Evolutionary conservation across 768 basidiomycete species (phyloP), one percentile per base, ranked within the genome.

Genomic region (Kwoniella botswanensis): DNA sequence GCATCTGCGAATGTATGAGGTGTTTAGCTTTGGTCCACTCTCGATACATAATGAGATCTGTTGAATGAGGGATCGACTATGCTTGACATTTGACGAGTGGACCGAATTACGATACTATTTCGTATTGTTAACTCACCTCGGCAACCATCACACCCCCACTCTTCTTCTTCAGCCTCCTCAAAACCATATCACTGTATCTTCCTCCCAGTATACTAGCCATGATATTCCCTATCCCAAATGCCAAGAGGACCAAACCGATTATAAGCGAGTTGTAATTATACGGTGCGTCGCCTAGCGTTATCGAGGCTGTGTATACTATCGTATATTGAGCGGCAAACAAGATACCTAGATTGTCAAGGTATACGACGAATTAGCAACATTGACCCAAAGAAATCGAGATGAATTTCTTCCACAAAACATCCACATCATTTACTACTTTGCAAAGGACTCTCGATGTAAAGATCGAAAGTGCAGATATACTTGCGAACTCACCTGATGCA

Each of bases 181-280:
- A 81, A n/a, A 87, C 82, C 42, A 83, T 75, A 77, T 91, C 90
- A 1, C 87, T 88, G 82, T 87, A 90, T 12, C 87, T 83, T 0
- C 90, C 90, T 21, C 90, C 90, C 0, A 87, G 73, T 11, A 90
- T 76, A 70, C 87, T 88, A 3, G 90, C 90, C 11, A 82, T 70
- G 46, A 89, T 84, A 69, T 85, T 86, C 7, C 89, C 89, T 84
- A 70, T 71, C 6, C 93, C 93, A 74, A 89, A 91, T 0, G 90
- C 83, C 10, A 97, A 87, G 5, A 94, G 87, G 11, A 93, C 88
- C 29, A 94, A 82, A 3, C 94, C 94, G 59, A 91, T 88, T 54
- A 88, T 85, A 4, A 94, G 84, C 0, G 93, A 85, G 57, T 88
- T 85, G 80, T 90, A 93, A 35, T 86, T 79, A 76, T 95, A 95